These are phyloP conservation scores for Lepraria neglecta DNA, from an alignment of 495 filamentous ascomycete genomes.

Conservation along the genomic window DNA sequence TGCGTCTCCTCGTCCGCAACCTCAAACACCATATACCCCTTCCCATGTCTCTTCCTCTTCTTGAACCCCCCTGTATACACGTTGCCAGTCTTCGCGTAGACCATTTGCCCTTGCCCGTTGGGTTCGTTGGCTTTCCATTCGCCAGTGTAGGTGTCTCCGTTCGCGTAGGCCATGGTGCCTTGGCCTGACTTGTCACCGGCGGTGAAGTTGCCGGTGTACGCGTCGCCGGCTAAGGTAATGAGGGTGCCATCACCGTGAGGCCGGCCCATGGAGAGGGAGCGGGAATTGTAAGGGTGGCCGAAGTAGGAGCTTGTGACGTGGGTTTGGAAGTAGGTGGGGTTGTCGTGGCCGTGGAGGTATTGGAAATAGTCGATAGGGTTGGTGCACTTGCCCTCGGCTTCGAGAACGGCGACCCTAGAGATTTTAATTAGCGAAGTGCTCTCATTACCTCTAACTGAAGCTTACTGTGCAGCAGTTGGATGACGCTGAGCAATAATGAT, in stretches of 20 bases:
- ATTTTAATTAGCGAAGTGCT: not conserved
- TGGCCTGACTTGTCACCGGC: slow-evolving; percentile 45
- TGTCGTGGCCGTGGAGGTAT: slow-evolving; percentile 42
- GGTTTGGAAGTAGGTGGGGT: slow-evolving; percentile 41
- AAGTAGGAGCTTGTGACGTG: slow-evolving; percentile 45
- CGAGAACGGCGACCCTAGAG: slow-evolving; percentile 28
- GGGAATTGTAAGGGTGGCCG: slow-evolving; percentile 44
- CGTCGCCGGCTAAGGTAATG: slow-evolving; percentile 48
- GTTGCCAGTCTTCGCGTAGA: slow-evolving; percentile 55
- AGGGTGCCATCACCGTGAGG: slow-evolving; percentile 48
- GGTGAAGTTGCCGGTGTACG: slow-evolving; percentile 51
- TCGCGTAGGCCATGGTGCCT: slow-evolving; percentile 54
- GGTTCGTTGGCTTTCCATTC: slow-evolving; percentile 51
- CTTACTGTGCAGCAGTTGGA: slow-evolving; percentile 23
- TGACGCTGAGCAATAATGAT: slow-evolving; percentile 26
- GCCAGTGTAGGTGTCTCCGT: slow-evolving; percentile 57
- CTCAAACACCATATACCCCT: slow-evolving; percentile 57
- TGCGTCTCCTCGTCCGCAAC: slow-evolving; percentile 57
- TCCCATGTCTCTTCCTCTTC: slow-evolving; percentile 54
- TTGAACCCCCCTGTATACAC: slow-evolving; percentile 60
- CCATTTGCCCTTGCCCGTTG: slow-evolving; percentile 54
- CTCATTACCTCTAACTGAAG: not conserved
- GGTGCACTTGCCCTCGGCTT: slow-evolving; percentile 38
- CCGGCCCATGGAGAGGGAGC: slow-evolving; percentile 44
- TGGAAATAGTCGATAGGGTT: slow-evolving; percentile 43